Base-by-base conservation (phyloP, 2,329 filamentous ascomycete genomes). In the Aspergillus terreus region DNA sequence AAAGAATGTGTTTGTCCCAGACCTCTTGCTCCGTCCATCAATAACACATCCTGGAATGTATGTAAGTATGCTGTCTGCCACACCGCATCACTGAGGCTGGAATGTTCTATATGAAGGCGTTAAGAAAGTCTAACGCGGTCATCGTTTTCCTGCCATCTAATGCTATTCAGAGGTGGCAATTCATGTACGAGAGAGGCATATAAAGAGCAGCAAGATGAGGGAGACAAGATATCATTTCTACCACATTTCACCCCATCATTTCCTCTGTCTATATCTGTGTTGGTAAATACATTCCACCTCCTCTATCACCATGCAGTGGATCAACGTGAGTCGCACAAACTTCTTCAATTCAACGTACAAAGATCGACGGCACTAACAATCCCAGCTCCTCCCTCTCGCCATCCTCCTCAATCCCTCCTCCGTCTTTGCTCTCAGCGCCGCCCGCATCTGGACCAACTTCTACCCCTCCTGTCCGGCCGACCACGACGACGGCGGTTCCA, bases 291-390 rank as follows among this genome's bases (percentile, higher is more conserved):
- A n/a, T 38, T 38, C 15, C 35, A 3, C 3, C 2, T n/a, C 21
- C 7, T 10, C 38, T 41, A 6, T 23, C 15, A 11, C 9, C n/a
- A 57, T 57, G 54, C 49, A 48, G 40, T 53, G 40, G 48, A 46
- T 35, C 48, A 53, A 23, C 7, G 52, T 58, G 47, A 33, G 46
- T 19, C 7, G 14, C 21, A 33, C 14, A 10, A 17, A 44, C 19
- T 21, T 7, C 11, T 23, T 15, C 30, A 9, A 35, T 14, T n/a
- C 25, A 11, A 4, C 35, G 6, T 23, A 15, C 30, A 10, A 25
- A 79, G 84, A 44, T 87, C 82, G 59, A 82, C 84, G 3, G 45
- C 35, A 7, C 11, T 12, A 52, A 35, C 23, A 44, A 52, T 21
- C 11, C 44, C 58, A 62, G 58, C 46, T 59, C 52, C 47, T 58